phyloP scores from a whole-genome alignment of 2,329 filamentous ascomycete species.

The Dothistroma septosporum region DNA sequence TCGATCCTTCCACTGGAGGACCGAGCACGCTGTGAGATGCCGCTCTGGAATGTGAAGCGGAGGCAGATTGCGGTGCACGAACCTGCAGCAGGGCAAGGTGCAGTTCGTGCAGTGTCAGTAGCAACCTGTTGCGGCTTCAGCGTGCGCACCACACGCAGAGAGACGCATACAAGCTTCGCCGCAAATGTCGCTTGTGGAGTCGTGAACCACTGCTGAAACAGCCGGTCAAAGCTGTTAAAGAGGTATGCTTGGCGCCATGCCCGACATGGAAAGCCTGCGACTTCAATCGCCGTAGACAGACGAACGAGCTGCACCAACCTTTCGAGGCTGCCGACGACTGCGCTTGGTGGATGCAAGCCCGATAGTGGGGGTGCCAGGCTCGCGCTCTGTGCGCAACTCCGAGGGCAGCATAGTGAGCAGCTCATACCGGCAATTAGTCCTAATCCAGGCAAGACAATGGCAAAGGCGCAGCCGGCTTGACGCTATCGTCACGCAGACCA shows the following conservation, averaged over 20 bases:
- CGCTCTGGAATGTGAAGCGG: conserved; percentile 7
- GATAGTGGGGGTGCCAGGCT: neutral
- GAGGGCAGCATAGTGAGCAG: neutral
- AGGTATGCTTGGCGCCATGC: conserved; percentile 5
- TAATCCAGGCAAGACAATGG: neutral
- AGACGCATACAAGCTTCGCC: conserved; percentile 20
- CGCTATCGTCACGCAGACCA: conserved; percentile 7
- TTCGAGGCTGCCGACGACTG: neutral
- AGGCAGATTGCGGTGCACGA: conserved; percentile 7
- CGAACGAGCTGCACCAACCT: neutral
- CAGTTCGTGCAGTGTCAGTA: conserved; percentile 8
- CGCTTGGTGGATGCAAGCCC: neutral
- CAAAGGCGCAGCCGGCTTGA: conserved; percentile 5
- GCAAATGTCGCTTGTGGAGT: conserved; percentile 23
- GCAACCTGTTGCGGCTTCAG: conserved; percentile 8
- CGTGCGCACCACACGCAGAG: conserved; percentile 12
- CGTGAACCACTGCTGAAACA: conserved; percentile 22
- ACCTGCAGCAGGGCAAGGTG: neutral
- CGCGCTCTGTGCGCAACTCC: neutral
- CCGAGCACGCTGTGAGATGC: conserved; percentile 10
- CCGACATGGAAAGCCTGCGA: conserved; percentile 4
- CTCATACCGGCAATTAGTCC: neutral
- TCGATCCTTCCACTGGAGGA: conserved; percentile 11
- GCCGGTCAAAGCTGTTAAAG: conserved; percentile 5
- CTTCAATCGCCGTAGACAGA: neutral